A percentile compares a stretch with the other conserved stretches of the same genome.
phyloP scores from a whole-genome alignment of 768 basidiomycete species.

The Mycena epipterygia region DNA sequence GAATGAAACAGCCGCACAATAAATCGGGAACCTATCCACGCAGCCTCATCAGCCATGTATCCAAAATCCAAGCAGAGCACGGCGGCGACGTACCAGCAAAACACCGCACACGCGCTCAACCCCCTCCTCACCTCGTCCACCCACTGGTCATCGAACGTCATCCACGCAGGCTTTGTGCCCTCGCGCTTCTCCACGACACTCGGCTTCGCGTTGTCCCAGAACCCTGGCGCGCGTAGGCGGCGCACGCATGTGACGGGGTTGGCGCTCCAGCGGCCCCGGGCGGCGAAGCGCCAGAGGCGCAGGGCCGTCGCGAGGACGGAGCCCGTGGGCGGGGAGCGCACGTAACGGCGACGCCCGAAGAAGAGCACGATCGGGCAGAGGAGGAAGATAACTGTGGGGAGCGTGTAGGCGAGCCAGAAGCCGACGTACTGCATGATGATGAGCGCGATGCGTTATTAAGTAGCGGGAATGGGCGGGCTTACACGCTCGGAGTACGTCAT shows the following conservation, averaged over 20 bases:
- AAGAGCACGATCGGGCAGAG: slow-evolving; percentile 73
- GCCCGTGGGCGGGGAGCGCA: slow-evolving; percentile 71
- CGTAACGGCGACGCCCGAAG: slow-evolving; percentile 67
- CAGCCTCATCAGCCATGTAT: not conserved
- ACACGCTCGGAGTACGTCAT: slow-evolving; percentile 73
- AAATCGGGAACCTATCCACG: not conserved
- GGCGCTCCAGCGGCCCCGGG: slow-evolving; percentile 64
- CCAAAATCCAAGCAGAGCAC: not conserved
- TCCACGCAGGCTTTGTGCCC: slow-evolving; percentile 68
- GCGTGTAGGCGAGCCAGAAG: slow-evolving; percentile 75
- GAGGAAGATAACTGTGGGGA: slow-evolving; percentile 74
- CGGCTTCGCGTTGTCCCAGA: slow-evolving; percentile 83
- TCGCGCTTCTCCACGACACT: slow-evolving; percentile 53
- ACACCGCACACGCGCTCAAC: slow-evolving; percentile 63
- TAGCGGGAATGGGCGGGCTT: slow-evolving; percentile 16
- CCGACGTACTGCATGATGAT: slow-evolving; percentile 68
- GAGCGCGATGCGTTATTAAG: too few relatives aligned
- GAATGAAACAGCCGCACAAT: slow-evolving; percentile 57
- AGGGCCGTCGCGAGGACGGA: slow-evolving; percentile 69
- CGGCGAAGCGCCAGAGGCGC: slow-evolving; percentile 62
- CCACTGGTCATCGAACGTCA: slow-evolving; percentile 84
- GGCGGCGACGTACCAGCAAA: slow-evolving; percentile 35
- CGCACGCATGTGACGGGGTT: slow-evolving; percentile 64
- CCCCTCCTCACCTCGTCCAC: slow-evolving; percentile 83
- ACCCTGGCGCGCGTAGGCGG: slow-evolving; percentile 68